Evolutionary conservation across 768 basidiomycete genomes (phyloP), one percentile per base, ranked within the genome.

Genomic region (Amanita pseudoporphyria): DNA sequence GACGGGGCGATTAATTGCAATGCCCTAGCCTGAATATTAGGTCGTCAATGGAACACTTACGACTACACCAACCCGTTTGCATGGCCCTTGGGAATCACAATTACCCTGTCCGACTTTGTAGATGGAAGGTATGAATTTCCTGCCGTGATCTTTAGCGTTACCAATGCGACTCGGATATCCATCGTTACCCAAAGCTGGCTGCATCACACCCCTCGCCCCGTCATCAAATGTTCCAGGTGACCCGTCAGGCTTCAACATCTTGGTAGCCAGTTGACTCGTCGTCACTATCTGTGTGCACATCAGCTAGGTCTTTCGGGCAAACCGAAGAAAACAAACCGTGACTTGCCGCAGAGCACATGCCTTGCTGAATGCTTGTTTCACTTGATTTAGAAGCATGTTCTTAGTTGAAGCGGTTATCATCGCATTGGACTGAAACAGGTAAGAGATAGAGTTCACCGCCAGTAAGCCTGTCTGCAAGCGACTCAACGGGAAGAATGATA

Each of bases 251-350:
- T 77, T 74, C 30, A 85, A 61, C 55, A 85, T 65, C 58, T 82
- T 87, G 0, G 81, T 87, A 12, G 81, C 72, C 54, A 88, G 67
- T 59, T 88, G 84, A 19, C 79, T 80, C 2, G 83, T 85, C 30
- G 74, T 67, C 40, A 85, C 69, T 38, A 70, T 57, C 67, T 67
- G 45, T 22, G 45, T 31, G 13, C 7, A 26, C 40, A 6, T 47
- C 41, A 28, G 22, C 28, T 35, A 47, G 40, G 53, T 16, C 40
- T 21, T 42, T 6, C 45, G 9, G 46, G 19, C 9, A 33, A 35
- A 1, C 14, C 21, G 18, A 19, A 28, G 19, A n/a, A 13, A n/a
- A 38, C 18, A 22, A 19, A 26, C 41, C 31, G 39, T 30, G 21
- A 54, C 18, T 53, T 36, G 41, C 35, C 42, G 40, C 59, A 47